Evolutionary conservation across 2,329 filamentous ascomycete genomes (phyloP), one percentile per base, ranked within the genome.

Genomic region (Beauveria asiatica): DNA sequence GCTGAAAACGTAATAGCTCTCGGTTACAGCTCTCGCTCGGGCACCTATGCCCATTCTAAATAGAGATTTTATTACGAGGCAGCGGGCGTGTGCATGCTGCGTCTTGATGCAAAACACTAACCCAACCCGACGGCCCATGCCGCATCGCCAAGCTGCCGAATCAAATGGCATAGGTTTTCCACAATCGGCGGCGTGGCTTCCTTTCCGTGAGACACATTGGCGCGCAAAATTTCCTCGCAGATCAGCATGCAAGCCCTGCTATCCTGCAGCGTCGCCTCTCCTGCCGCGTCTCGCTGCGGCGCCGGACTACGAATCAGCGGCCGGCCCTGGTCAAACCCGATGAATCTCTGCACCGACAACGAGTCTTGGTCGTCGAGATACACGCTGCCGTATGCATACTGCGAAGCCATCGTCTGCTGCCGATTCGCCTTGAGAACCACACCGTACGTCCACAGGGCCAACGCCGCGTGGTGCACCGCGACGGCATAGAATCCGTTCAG

Each of bases 361-460:
- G 78, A 76, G 54, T 87, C 80, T 1, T 78, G 71, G 1, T 78
- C 80, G 57, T 89, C 86, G 0, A 89, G 74, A 64, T 81, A 79
- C 0, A 85, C 73, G 3, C 70, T 66, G 30, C 77, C 71, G 49
- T 64, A 73, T 54, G 58, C 63, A 58, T 72, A 72, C n/a, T 74
- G 73, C 23, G 68, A 60, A 3, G 67, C 60, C 13, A 68, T 55
- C 63, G 68, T 68, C 65, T 74, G 64, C 69, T 67, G 67, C 9
- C 67, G 65, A 53, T 66, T 69, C 16, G 80, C 77, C 63, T 74
- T 72, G 21, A 74, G 77, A 6, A 86, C 76, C 0, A 89, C 81
- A 0, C 86, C 85, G 64, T 87, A 89, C 0, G 82, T 81, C 88
- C 88, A 91, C 45, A 90, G 74, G 0, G 83, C 82, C 5, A 91